A percentile compares a stretch with the other conserved stretches of the same genome.
Conservation (phyloP, 352 stramenopile genomes). For the Phytophthora pini region DNA sequence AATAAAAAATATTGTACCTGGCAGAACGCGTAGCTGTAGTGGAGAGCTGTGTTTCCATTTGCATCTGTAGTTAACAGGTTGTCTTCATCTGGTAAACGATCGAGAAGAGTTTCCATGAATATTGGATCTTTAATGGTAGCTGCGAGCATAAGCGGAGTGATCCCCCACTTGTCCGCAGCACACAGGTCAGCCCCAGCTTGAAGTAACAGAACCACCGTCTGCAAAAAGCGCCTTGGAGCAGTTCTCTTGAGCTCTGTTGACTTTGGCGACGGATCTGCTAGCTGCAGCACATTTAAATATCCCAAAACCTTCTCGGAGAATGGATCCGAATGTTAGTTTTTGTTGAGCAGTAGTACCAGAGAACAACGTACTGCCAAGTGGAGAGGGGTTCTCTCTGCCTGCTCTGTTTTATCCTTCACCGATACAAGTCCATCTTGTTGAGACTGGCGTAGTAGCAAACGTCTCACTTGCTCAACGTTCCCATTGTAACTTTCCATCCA, state of each 20-base stretch:
- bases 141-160: constrained; percentile 73
- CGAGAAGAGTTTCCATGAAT: constrained; percentile 51
- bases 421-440: constrained; percentile 8
- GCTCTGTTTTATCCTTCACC: constrained; percentile 37
- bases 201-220: constrained; percentile 42
- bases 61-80: constrained; percentile 39
- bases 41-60: constrained; percentile 58
- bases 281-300: constrained; percentile 36
- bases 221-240: constrained; percentile 38
- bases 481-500: constrained; percentile 49
- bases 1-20: constrained; percentile 36
- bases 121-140: constrained; percentile 35
- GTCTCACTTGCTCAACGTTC: constrained; percentile 37
- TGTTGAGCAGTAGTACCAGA: neutral
- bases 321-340: neutral
- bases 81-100: constrained; percentile 24
- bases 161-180: constrained; percentile 56
- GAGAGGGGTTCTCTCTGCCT: constrained; percentile 47
- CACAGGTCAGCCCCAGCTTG: constrained; percentile 35
- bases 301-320: constrained; percentile 37
- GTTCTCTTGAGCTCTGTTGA: constrained; percentile 9
- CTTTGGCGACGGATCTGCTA: constrained; percentile 3
- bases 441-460: constrained; percentile 22
- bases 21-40: constrained; percentile 79
- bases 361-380: constrained; percentile 50